Evolutionary conservation across 495 filamentous ascomycete genomes (phyloP), one percentile per base, ranked within the genome.

Genomic region (Saxophila tyrrhenica): DNA sequence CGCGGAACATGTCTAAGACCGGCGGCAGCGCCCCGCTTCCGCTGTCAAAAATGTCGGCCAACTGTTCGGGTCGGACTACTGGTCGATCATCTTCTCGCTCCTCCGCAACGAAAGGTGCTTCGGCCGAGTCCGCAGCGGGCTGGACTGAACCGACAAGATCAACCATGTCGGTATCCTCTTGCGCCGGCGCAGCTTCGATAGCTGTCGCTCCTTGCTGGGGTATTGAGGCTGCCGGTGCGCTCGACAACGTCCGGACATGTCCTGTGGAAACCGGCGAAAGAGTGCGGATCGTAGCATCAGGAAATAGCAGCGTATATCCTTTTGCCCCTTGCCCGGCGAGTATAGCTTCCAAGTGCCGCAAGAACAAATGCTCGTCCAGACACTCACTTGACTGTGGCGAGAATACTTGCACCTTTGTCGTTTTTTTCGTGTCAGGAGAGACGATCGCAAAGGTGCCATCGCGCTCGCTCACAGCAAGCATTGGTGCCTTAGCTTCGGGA

Each of bases 1-100:
- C 79, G 58, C 83, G 78, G 65, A 94, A 94, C 62, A 94, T 71
- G 50, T 88, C 82, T 50, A 79, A 77, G 41, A 92, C 80, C 39
- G 86, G 79, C 24, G 87, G 86, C 69, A 92, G 74, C 10, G 84
- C 82, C 68, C 83, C 87, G 7, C 86, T 76, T 1, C 78, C 81
- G 29, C 76, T 75, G 52, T 88, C 81, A 65, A 94, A 92, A 9
- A 94, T 75, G 55, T 78, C 74, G 13, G 84, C 76, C 47, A 95
- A 69, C 55, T 78, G 79, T 61, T 87, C 81, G 39, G 74, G 73
- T 25, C 81, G 70, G 21, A 86, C 75, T 21, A 84, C 74, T 2
- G 73, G 76, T 11, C 70, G 64, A 25, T 75, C 70, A 20, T 72
- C 64, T 48, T 67, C 70, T 35, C 72, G 65, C 39, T 65, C 55